A percentile compares a stretch with the other conserved stretches of the same genome.
Evolutionary conservation across 371 early-diverging fungal genomes (phyloP).

Genomic region (Mucor irregularis): DNA sequence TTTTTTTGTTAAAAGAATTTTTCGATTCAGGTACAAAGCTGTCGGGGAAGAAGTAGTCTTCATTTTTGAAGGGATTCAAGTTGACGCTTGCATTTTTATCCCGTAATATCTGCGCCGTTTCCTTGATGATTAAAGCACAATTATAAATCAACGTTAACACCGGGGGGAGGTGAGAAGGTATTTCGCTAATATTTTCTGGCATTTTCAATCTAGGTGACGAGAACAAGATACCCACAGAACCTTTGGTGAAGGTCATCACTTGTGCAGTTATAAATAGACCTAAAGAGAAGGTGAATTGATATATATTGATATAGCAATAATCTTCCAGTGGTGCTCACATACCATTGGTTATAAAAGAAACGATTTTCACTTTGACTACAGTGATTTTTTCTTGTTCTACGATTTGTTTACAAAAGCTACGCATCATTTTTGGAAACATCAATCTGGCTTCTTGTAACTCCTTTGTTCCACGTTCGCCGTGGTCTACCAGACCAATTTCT

Average conservation of each 20-base stretch:
- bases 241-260: constrained; percentile 8
- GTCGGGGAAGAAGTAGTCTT: constrained; percentile 10
- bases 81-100: constrained; percentile 4
- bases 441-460: constrained; percentile 4
- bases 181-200: constrained; percentile 10
- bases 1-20: constrained; percentile 5
- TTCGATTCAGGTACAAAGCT: constrained; percentile 1
- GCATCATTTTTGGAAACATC: constrained; percentile 3
- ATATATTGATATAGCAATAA: neutral
- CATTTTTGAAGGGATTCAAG: constrained; percentile 12
- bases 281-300: constrained; percentile 5
- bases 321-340: neutral
- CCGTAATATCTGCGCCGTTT: constrained; percentile 8
- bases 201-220: constrained; percentile 16
- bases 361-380: neutral
- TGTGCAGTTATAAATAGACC: constrained; percentile 10
- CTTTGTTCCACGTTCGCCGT: constrained; percentile 7
- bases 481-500: constrained; percentile 4
- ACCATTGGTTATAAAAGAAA: constrained; percentile 4
- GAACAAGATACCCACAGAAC: constrained; percentile 6
- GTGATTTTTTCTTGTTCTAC: constrained; percentile 1
- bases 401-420: constrained; percentile 2
- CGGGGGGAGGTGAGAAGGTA: neutral
- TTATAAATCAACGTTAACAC: constrained; percentile 9
- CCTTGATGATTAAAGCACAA: constrained; percentile 11